Base-by-base conservation (phyloP, 2,329 filamentous ascomycete species). In the Clonostachys rosea region DNA sequence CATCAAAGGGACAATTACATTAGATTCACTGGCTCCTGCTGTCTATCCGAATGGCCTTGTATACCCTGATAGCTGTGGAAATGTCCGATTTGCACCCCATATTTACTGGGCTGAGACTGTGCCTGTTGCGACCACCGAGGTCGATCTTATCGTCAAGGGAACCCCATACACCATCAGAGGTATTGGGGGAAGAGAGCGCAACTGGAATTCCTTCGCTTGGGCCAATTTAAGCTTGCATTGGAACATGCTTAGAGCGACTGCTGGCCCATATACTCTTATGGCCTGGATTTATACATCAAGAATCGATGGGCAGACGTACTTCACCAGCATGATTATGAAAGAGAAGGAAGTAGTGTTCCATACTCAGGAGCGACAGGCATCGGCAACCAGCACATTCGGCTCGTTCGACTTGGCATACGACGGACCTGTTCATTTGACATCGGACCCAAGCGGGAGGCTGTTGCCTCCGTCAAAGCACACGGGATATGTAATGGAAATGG, bases 171-270 rank as follows among this genome's bases (percentile, higher is more conserved):
- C 47, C 20, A 36, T 50, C 43, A 44, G 40, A 18, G 51, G 51
- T 34, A 48, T 50, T 41, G 50, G 51, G 30, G 50, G 51, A 16
- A 44, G 50, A 40, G 50, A 52, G 48, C 46, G 46, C 42, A 52
- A 52, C 46, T 52, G 50, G 50, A 49, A 50, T 44, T 52, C 49
- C 18, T 45, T 46, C n/a, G 36, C 44, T n/a, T 52, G 50, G 49
- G 49, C 49, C 34, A 42, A 43, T 17, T 41, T 49, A n/a, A 52
- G 50, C 46, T 35, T 40, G 41, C 41, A 33, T 40, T 52, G 50
- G 50, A 45, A 52, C 50, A 52, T 52, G 50, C 24, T 50, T 20
- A 44, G 50, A 42, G 50, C 46, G 33, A 43, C 37, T 42, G 44
- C 43, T 37, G 50, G 50, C 9, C 50, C 50, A 34, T 52, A 50